Percentiles rank a stretch among this genome's conserved stretches.
Evolutionary conservation across 176 grass and related monocot genomes (phyloP).

Genomic region (Musa itinerans): DNA sequence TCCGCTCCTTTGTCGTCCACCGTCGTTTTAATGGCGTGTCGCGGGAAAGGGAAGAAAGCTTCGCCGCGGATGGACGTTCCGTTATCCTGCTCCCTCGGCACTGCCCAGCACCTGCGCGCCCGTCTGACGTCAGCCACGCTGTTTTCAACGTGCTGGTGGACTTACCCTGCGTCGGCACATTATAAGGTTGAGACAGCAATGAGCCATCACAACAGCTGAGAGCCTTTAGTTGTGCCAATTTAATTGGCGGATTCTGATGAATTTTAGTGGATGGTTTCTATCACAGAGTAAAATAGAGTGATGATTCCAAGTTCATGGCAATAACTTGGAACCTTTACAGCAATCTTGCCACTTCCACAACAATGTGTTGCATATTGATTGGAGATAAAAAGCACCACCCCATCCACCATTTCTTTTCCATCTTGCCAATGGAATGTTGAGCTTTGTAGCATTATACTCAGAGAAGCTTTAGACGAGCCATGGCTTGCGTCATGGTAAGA

Average conservation of each 20-base stretch:
- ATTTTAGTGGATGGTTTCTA: too few species aligned
- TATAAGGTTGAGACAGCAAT: too few species aligned
- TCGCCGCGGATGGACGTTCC: background rate
- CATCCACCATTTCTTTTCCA: background rate
- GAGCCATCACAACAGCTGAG: too few species aligned
- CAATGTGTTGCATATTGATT: background rate
- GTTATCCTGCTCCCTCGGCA: background rate
- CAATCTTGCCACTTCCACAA: background rate
- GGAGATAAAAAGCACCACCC: background rate
- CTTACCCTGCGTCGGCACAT: too few species aligned
- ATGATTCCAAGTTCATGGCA: background rate
- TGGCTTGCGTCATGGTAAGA: too few species aligned
- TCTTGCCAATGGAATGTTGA: too few species aligned
- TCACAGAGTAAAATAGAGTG: too few species aligned
- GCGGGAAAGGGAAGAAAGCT: background rate
- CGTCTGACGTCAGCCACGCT: background rate
- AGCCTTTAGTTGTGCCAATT: too few species aligned
- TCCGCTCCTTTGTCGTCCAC: background rate
- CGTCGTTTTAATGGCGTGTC: slow-evolving; percentile 7
- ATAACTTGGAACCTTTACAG: background rate
- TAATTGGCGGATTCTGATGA: too few species aligned
- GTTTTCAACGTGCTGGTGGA: background rate
- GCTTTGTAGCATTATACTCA: too few species aligned
- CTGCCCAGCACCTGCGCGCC: background rate
- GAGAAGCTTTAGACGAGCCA: too few species aligned